phyloP scores from a whole-genome alignment of 2,329 filamentous ascomycete species.

The Beauveria rudraprayagi region DNA sequence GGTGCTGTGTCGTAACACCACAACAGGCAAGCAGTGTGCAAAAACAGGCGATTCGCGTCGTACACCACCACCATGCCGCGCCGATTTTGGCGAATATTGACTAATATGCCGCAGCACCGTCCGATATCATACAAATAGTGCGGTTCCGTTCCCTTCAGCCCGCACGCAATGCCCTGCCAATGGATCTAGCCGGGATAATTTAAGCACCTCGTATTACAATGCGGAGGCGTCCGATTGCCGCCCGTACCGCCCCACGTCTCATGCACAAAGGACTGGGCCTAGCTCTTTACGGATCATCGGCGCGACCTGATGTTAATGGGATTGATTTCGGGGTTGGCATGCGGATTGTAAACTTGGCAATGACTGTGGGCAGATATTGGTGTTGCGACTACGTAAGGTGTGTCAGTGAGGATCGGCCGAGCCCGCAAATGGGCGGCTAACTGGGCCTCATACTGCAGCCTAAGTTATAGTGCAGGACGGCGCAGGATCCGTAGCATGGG shows the following conservation, averaged over 20 bases:
- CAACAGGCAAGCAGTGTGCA: neutral
- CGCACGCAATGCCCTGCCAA: neutral
- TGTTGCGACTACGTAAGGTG: neutral
- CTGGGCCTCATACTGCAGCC: neutral
- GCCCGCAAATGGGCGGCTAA: neutral
- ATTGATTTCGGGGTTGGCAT: neutral
- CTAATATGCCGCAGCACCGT: neutral
- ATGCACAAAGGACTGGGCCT: neutral
- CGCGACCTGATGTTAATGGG: neutral
- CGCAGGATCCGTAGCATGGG: neutral
- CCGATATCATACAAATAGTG: neutral
- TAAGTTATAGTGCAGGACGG: neutral
- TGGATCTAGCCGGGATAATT: conserved; percentile 3
- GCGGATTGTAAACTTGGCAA: neutral
- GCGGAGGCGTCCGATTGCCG: conserved; percentile 9
- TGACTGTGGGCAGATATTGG: neutral
- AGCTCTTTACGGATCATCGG: neutral
- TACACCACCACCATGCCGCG: neutral
- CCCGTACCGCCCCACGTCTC: conserved; percentile 6
- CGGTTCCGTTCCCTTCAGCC: neutral
- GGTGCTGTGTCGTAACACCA: neutral
- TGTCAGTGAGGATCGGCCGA: neutral
- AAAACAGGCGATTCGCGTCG: neutral
- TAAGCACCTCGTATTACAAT: conserved; percentile 7
- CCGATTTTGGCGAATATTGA: neutral